Percentiles rank a stretch among this genome's conserved stretches.
phyloP scores from a whole-genome alignment of 2,329 filamentous ascomycete species.

The Blastomyces gilchristii region DNA sequence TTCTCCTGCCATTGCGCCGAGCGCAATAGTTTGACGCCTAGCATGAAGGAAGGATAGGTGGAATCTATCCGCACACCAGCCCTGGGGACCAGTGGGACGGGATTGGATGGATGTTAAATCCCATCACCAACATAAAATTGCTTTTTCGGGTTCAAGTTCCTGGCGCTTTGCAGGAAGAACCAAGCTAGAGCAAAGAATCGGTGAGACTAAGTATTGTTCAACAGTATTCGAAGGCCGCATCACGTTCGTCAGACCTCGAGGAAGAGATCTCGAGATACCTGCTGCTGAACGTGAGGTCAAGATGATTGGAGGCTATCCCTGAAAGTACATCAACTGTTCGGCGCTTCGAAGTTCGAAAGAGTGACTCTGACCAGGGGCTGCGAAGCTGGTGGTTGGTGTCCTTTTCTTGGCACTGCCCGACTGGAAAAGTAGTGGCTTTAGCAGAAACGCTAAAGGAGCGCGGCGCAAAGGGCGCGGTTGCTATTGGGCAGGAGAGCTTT shows the following conservation, averaged over 20 bases:
- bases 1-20: not conserved
- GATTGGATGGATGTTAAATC: constrained; percentile 8
- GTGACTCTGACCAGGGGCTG: not conserved
- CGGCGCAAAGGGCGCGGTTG: not conserved
- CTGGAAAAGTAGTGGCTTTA: not conserved
- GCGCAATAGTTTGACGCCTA: constrained; percentile 6
- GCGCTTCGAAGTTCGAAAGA: constrained; percentile 3
- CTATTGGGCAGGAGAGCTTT: not conserved
- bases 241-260: not conserved
- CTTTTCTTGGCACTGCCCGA: not conserved
- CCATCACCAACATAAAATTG: constrained; percentile 3
- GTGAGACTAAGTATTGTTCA: not conserved
- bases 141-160: not conserved
- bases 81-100: not conserved
- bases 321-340: not conserved
- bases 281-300: not conserved
- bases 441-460: not conserved
- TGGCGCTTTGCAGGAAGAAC: not conserved
- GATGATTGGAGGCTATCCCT: not conserved
- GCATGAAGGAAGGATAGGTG: not conserved
- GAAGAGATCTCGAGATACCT: not conserved
- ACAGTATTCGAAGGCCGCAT: not conserved
- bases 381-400: too few relatives aligned
- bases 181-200: not conserved
- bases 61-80: not conserved